Evolutionary conservation across 345 rosid species (phyloP).

Genomic region (Carallia pectinifolia): DNA sequence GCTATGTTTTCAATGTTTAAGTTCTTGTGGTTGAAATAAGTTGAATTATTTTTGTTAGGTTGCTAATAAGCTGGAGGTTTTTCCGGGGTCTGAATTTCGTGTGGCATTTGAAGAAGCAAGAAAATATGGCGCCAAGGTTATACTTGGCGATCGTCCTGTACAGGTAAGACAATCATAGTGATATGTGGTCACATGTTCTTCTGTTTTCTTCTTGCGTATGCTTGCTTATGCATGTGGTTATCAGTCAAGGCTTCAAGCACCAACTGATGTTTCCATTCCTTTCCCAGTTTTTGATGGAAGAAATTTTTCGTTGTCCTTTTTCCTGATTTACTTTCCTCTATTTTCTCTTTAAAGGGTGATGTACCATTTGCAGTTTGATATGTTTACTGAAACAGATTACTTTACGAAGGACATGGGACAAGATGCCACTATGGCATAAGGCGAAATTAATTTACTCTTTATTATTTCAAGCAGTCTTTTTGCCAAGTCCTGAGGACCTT

Average conservation of each 20-base stretch:
- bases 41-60: conserved; percentile 41
- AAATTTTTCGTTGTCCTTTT: background rate
- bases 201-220: background rate
- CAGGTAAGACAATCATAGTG: conserved; percentile 43
- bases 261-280: no score
- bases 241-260: background rate
- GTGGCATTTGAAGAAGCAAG: conserved; percentile 90
- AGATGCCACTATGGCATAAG: conserved; percentile 96
- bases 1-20: background rate
- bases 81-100: conserved; percentile 93
- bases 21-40: background rate
- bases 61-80: conserved; percentile 74
- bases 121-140: conserved; percentile 71
- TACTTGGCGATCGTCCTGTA: conserved; percentile 96
- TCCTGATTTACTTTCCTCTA: background rate
- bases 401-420: conserved; percentile 74
- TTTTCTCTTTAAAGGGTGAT: no score
- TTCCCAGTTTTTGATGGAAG: no score
- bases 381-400: conserved; percentile 59
- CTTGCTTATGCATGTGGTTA: background rate
- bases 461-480: conserved; percentile 77
- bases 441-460: conserved; percentile 63
- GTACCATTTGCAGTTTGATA: background rate
- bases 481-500: conserved; percentile 75
- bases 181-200: background rate